These are phyloP conservation scores for Vigna radiata DNA, from an alignment of 306 rosid species.

Conservation along the genomic window DNA sequence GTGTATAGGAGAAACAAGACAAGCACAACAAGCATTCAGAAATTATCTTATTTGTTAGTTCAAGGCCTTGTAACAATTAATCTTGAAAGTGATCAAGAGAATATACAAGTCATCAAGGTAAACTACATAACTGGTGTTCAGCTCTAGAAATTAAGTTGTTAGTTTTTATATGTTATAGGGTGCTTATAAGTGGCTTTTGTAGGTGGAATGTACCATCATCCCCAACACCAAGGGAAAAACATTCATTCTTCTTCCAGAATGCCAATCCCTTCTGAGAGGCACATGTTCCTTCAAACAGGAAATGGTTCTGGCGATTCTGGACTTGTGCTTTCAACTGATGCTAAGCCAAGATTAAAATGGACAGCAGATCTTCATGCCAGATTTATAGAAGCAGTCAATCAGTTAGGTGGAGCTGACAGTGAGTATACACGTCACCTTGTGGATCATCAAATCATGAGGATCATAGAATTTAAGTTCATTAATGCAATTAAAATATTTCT, in stretches of 20 bases:
- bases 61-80: background rate
- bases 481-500: conserved; percentile 40
- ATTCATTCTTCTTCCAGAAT: conserved; percentile 70
- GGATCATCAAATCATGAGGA: conserved; percentile 11
- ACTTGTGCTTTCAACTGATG: conserved; percentile 94
- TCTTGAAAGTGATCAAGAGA: conserved; percentile 39
- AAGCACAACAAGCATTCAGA: conserved; percentile 42
- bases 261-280: conserved; percentile 71
- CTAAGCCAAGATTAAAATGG: conserved; percentile 97
- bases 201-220: conserved; percentile 74
- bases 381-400: conserved; percentile 89
- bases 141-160: conserved; percentile 30
- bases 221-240: conserved; percentile 69
- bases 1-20: conserved; percentile 46
- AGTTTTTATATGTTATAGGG: conserved; percentile 27
- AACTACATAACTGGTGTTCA: conserved; percentile 32
- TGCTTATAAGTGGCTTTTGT: conserved; percentile 42
- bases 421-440: conserved; percentile 46
- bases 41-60: conserved; percentile 39
- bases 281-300: conserved; percentile 75
- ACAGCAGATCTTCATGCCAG: conserved; percentile 93
- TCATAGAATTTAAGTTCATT: conserved; percentile 39
- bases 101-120: conserved; percentile 49
- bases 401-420: conserved; percentile 97
- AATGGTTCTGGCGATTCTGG: conserved; percentile 83